Percentiles rank a stretch among this genome's conserved stretches.
Conservation (phyloP, 164 flowering plant species). For the Protea cynaroides region DNA sequence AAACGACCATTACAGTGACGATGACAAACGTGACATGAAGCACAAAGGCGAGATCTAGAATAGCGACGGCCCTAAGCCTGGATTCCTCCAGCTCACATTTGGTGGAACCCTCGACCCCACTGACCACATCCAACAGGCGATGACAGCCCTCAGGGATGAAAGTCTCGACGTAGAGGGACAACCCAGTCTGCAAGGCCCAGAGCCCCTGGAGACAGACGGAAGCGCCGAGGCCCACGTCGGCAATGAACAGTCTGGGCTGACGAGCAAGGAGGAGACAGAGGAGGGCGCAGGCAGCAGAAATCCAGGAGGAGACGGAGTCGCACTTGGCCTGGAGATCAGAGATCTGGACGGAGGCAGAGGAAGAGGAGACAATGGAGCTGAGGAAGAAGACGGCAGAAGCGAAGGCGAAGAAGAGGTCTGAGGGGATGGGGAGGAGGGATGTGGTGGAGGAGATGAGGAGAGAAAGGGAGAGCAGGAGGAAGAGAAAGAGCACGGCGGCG, state of each 20-base stretch:
- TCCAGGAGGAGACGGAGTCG: constrained; percentile 42
- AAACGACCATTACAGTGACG: constrained; percentile 41
- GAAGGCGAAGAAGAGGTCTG: constrained; percentile 63
- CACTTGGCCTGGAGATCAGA: constrained; percentile 74
- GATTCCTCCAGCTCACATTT: constrained; percentile 87
- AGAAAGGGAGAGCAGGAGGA: constrained; percentile 50
- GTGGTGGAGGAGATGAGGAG: constrained; percentile 59
- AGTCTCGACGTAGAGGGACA: constrained; percentile 73
- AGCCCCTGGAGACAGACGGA: constrained; percentile 67
- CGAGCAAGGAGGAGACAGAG: constrained; percentile 56
- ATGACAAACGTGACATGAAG: constrained; percentile 62
- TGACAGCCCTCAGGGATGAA: constrained; percentile 96
- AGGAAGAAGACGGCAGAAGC: constrained; percentile 62
- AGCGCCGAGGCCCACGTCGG: constrained; percentile 55
- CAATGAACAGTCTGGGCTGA: constrained; percentile 50
- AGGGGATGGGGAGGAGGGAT: constrained; percentile 57
- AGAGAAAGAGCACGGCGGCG: constrained; percentile 62
- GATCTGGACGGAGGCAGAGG: constrained; percentile 49
- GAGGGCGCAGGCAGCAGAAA: constrained; percentile 47
- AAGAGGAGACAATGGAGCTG: constrained; percentile 40
- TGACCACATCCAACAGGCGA: constrained; percentile 65
- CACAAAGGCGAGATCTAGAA: constrained; percentile 57
- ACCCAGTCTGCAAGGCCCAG: constrained; percentile 81
- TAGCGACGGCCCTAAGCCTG: constrained; percentile 65
- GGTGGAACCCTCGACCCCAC: constrained; percentile 88